Evolutionary conservation across 495 filamentous ascomycete genomes (phyloP).

Genomic region (Bacidia rubella): DNA sequence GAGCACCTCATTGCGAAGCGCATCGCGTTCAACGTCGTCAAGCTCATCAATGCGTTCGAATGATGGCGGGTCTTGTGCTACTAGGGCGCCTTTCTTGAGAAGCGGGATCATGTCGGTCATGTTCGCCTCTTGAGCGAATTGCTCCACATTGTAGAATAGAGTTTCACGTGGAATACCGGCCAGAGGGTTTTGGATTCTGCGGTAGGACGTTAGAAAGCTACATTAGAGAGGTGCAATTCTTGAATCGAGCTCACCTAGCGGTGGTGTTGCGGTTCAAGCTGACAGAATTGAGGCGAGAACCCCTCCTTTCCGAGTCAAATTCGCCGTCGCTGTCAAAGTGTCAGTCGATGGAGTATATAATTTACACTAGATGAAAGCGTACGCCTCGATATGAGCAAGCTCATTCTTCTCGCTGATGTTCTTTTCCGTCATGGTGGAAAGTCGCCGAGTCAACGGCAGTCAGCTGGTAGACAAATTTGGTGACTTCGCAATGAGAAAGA

Average conservation of each 20-base stretch:
- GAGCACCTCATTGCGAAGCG: conserved; percentile 42
- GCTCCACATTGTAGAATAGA: conserved; percentile 42
- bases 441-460: background rate
- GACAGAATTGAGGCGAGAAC: conserved; percentile 1
- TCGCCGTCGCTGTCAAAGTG: background rate
- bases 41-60: conserved; percentile 36
- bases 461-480: no score
- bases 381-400: conserved; percentile 5
- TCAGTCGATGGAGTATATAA: no score
- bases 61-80: conserved; percentile 38
- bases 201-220: background rate
- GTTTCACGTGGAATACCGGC: conserved; percentile 39
- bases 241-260: conserved; percentile 17
- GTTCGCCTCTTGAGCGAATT: conserved; percentile 41
- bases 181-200: conserved; percentile 45
- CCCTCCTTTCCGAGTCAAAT: background rate
- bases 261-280: conserved; percentile 18
- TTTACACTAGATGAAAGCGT: background rate
- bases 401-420: conserved; percentile 1
- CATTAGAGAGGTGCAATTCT: no score
- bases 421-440: background rate
- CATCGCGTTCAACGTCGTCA: conserved; percentile 37
- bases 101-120: conserved; percentile 43
- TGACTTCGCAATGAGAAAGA: no score
- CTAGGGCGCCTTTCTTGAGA: conserved; percentile 51